Base-by-base conservation (phyloP, 495 filamentous ascomycete species). In the Paragyromitra xinjiangensis region DNA sequence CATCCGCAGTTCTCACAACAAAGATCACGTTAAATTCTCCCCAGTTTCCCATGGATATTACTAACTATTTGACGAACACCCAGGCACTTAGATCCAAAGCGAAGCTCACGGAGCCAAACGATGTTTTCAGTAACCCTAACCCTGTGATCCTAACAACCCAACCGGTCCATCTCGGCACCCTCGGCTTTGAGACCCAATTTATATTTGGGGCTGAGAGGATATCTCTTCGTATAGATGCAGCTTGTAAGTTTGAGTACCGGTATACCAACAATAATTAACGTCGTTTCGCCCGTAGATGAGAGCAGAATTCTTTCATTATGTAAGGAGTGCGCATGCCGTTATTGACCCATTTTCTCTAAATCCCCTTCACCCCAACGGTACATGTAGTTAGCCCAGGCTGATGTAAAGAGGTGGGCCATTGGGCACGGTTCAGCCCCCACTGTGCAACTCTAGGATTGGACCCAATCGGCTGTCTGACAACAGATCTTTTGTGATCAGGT, bases 401-500 rank as follows among this genome's bases (percentile, higher is more conserved):
- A 63, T 26, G n/a, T 9, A 22, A 63, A 42, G 24, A 63, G 39
- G 29, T 34, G 3, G 59, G 64, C 44, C 44, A 66, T 61, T 16
- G 22, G 19, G 48, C 19, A 51, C 48, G 51, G 24, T 56, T 34
- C 12, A 26, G 59, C 45, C 70, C 70, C 70, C 26, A 40, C 50
- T 58, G 44, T 5, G 12, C 39, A 26, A 16, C 44, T 44, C 58
- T 48, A 7, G 40, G 42, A 59, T 48, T 34, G 14, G 68, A 12
- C n/a, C 74, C 68, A 77, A 77, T 77, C 74, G 73, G 24, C 9
- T 56, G 56, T 51, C 61, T 44, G 61, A 75, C 58, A 70, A 75
- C 65, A 75, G 66, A 64, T 73, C 50, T 53, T 71, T 66, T 66
- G 29, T 65, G 39, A 53, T 29, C 59, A 45, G 42, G 69, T n/a